A percentile compares a stretch with the other conserved stretches of the same genome.
Conservation (phyloP, 495 filamentous ascomycete genomes). For the Aspergillus egyptiacus region DNA sequence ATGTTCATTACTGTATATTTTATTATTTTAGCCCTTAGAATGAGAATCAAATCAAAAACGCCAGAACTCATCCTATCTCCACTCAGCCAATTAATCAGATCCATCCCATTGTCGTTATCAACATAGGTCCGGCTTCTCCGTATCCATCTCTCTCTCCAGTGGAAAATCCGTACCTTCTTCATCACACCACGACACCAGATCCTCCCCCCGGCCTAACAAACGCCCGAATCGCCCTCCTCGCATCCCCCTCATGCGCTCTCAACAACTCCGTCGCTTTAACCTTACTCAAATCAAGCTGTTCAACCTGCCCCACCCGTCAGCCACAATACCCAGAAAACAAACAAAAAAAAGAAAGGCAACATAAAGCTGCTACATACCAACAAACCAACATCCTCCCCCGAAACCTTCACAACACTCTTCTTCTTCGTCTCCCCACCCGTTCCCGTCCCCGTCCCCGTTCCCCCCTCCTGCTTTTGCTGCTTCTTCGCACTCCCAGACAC, state of each 20-base stretch:
- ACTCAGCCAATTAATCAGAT: no score
- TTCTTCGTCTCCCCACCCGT: constrained; percentile 29
- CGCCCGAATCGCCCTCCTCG: constrained; percentile 61
- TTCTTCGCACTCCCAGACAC: no score
- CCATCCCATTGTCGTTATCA: no score
- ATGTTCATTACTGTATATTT: background rate
- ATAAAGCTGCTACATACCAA: constrained; percentile 43
- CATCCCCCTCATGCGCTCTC: constrained; percentile 71
- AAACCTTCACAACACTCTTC: constrained; percentile 52
- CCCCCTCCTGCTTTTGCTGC: constrained; percentile 42
- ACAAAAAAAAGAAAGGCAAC: background rate
- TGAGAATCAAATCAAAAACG: background rate
- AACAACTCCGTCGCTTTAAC: constrained; percentile 78
- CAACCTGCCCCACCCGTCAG: constrained; percentile 47
- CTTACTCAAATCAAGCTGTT: constrained; percentile 74
- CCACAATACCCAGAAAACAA: background rate
- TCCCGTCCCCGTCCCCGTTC: constrained; percentile 38
- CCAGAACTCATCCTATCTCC: background rate
- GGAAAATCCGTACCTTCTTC: no score
- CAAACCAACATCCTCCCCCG: constrained; percentile 57
- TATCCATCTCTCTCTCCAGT: no score
- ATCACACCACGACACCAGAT: constrained; percentile 23
- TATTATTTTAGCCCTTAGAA: background rate
- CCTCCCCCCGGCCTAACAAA: constrained; percentile 45
- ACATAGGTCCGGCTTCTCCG: no score